Evolutionary conservation across 208 protist species (phyloP).

Genomic region (Acanthamoeba triangularis): DNA sequence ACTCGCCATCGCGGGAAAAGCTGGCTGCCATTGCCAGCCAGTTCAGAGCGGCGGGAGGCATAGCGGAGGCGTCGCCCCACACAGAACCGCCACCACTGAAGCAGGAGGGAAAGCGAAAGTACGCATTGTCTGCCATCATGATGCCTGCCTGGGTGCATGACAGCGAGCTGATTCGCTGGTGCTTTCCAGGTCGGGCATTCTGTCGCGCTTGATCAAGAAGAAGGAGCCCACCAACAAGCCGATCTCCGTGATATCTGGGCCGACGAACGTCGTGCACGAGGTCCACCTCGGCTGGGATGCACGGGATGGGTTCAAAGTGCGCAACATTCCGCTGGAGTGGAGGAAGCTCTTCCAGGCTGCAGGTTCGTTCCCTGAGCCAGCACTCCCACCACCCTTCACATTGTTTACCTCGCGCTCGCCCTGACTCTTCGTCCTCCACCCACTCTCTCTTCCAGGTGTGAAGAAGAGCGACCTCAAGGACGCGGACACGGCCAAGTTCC

Average conservation of each 20-base stretch:
- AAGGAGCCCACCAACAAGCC: neutral
- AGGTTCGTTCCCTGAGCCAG: neutral
- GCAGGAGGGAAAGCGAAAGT: neutral
- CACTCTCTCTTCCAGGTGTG: slow-evolving; percentile 42
- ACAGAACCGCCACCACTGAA: neutral
- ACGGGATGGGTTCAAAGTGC: slow-evolving; percentile 74
- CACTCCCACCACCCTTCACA: neutral
- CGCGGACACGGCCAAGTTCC: slow-evolving; percentile 79
- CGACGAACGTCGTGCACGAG: slow-evolving; percentile 84
- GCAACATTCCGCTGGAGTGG: slow-evolving; percentile 83
- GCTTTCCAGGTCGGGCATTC: neutral
- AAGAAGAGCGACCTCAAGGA: slow-evolving; percentile 85
- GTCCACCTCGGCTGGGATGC: slow-evolving; percentile 78
- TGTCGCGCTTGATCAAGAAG: slow-evolving; percentile 38
- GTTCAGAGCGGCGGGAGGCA: neutral
- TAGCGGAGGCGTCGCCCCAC: neutral
- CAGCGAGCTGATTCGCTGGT: neutral
- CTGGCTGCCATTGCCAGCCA: neutral
- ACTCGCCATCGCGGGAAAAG: slow-evolving; percentile 18
- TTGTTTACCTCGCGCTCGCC: no score
- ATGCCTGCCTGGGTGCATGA: neutral
- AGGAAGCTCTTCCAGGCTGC: slow-evolving; percentile 80
- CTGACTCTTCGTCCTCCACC: neutral
- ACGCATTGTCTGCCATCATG: no score
- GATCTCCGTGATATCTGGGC: slow-evolving; percentile 8